Evolutionary conservation across 139 green algal genomes (phyloP).

Genomic region (Chlorella sp.): DNA sequence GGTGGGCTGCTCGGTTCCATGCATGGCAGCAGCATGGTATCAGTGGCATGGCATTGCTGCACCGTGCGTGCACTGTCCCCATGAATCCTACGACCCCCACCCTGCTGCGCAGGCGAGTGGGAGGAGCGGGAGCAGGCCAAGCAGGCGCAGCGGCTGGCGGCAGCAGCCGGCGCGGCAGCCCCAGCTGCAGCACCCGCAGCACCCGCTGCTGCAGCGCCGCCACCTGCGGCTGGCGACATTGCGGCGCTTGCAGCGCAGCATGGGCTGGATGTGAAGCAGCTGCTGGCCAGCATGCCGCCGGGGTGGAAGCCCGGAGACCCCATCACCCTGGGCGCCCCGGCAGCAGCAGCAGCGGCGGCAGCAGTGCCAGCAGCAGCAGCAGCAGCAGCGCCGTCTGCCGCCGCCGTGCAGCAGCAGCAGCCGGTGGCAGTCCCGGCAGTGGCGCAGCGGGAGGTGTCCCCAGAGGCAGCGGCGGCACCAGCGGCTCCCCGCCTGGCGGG

Average conservation of each 20-base stretch:
- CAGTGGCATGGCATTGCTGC: too few species aligned
- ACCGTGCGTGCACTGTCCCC: too few species aligned
- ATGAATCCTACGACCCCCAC: background rate
- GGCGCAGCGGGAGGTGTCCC: background rate
- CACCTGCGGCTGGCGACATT: background rate
- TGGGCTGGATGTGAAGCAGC: slow-evolving; percentile 9
- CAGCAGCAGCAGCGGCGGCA: slow-evolving; percentile 12
- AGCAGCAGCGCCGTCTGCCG: background rate
- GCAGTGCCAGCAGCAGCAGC: background rate
- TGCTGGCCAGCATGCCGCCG: slow-evolving; percentile 44
- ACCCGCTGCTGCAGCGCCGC: background rate
- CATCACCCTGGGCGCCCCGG: slow-evolving; percentile 15
- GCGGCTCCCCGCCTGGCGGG: background rate
- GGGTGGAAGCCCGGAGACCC: slow-evolving; percentile 61
- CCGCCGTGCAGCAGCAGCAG: background rate
- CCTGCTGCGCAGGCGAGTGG: slow-evolving; percentile 3
- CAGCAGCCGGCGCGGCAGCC: background rate
- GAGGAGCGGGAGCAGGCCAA: slow-evolving; percentile 4
- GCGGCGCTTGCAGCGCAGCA: background rate
- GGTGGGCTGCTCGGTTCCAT: too few species aligned
- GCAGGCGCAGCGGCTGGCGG: background rate
- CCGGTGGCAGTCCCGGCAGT: background rate
- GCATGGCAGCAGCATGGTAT: too few species aligned
- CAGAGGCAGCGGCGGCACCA: background rate
- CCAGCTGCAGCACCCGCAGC: background rate